Conservation (phyloP, 495 filamentous ascomycete genomes). For the Aspergillus sclerotioniger region DNA sequence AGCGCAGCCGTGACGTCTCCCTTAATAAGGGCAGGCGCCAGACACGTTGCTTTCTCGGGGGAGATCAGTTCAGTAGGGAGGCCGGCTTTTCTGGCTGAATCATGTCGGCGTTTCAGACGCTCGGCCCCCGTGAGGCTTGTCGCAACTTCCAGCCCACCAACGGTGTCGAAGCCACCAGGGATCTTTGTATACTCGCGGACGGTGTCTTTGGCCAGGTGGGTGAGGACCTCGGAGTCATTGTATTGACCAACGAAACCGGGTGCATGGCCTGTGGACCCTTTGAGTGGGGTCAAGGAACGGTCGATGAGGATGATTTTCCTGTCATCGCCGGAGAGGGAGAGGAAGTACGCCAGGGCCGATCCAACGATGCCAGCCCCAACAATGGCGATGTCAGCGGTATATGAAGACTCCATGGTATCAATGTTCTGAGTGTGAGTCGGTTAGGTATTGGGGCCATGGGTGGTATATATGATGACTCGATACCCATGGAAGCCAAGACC, state of each 20-base stretch:
- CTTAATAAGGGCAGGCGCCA: slow-evolving; percentile 34
- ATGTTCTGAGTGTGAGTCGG: background rate
- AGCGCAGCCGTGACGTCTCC: slow-evolving; percentile 16
- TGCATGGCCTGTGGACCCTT: slow-evolving; percentile 32
- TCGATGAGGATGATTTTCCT: slow-evolving; percentile 29
- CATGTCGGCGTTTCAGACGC: slow-evolving; percentile 21
- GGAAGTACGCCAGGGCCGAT: slow-evolving; percentile 34
- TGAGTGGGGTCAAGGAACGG: slow-evolving; percentile 17
- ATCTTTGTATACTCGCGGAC: slow-evolving; percentile 30
- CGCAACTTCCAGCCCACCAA: slow-evolving; percentile 32
- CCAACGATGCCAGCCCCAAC: slow-evolving; percentile 50
- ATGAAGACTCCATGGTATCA: background rate
- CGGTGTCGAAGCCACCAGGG: slow-evolving; percentile 27
- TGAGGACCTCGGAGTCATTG: slow-evolving; percentile 34
- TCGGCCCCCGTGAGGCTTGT: slow-evolving; percentile 25
- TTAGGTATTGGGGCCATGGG: background rate
- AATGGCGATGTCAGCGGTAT: slow-evolving; percentile 32
- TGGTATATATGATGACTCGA: background rate
- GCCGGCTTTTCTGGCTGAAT: slow-evolving; percentile 20
- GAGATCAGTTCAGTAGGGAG: slow-evolving; percentile 30
- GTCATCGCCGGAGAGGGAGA: slow-evolving; percentile 21
- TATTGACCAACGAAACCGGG: slow-evolving; percentile 39
- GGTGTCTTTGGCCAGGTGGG: slow-evolving; percentile 30
- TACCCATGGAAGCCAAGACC: background rate
- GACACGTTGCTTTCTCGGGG: slow-evolving; percentile 18